Evolutionary conservation across 345 rosid genomes (phyloP).

Genomic region (Dipteronia dyeriana): DNA sequence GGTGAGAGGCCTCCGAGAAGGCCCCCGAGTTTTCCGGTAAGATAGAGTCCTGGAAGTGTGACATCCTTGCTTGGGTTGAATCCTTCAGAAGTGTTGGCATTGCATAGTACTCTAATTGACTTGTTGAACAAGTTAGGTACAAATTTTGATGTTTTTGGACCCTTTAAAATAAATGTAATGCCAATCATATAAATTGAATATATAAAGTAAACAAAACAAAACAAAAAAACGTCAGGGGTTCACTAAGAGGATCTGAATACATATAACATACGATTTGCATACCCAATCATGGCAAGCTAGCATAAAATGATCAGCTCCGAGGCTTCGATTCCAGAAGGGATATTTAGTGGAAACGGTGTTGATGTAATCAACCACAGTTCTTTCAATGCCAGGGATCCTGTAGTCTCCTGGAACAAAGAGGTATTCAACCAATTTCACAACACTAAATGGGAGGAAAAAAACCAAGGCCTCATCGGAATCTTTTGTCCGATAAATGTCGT

Average conservation of each 20-base stretch:
- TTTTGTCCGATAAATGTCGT: conserved; percentile 36
- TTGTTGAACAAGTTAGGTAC: conserved; percentile 53
- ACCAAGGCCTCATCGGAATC: conserved; percentile 60
- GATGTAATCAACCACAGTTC: conserved; percentile 52
- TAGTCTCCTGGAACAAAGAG: conserved; percentile 42
- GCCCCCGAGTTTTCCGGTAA: conserved; percentile 57
- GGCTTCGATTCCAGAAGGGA: conserved; percentile 76
- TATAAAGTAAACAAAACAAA: neutral
- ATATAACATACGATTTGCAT: neutral
- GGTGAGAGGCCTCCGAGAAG: conserved; percentile 52
- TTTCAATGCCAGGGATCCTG: conserved; percentile 38
- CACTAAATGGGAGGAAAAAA: conserved; percentile 75
- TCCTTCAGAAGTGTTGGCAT: conserved; percentile 77
- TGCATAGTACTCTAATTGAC: conserved; percentile 77
- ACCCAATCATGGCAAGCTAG: conserved; percentile 89
- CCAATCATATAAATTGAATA: no score
- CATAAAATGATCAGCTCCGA: conserved; percentile 80
- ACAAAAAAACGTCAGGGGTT: neutral
- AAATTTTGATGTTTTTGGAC: conserved; percentile 61
- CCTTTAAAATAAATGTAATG: conserved; percentile 32
- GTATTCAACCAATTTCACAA: conserved; percentile 61
- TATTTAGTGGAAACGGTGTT: conserved; percentile 43
- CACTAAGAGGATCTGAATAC: neutral
- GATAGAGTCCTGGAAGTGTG: conserved; percentile 69
- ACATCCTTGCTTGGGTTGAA: conserved; percentile 75